These are phyloP conservation scores for Lolium multiflorum DNA, from an alignment of 176 grass and related monocot genomes.

Conservation along the genomic window DNA sequence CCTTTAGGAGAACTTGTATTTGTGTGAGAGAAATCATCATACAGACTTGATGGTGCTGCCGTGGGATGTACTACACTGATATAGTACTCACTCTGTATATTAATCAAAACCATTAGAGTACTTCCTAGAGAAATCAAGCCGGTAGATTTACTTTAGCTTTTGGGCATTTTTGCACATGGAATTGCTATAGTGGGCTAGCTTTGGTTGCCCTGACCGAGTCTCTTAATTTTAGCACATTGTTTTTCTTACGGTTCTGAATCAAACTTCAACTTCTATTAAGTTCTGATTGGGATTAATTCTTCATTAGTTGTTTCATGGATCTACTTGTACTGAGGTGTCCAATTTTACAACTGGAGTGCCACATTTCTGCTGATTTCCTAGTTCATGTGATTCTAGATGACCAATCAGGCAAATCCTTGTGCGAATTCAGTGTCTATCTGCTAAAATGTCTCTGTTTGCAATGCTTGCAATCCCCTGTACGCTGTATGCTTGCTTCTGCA, in stretches of 20 bases:
- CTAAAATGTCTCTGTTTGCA: not conserved
- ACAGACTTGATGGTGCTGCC: not conserved
- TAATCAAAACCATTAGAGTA: too few species aligned
- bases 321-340: not conserved
- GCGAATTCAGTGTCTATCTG: not conserved
- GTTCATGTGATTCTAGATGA: not conserved
- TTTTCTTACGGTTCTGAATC: not conserved
- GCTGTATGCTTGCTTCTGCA: not conserved
- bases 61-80: not conserved
- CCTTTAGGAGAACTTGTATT: not conserved
- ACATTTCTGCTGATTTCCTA: not conserved
- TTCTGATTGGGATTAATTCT: not conserved
- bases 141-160: not conserved
- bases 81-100: too few species aligned
- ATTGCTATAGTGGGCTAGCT: not conserved
- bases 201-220: not conserved
- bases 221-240: not conserved
- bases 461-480: not conserved
- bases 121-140: not conserved
- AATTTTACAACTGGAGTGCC: not conserved
- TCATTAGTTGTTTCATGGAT: not conserved
- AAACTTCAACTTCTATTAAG: not conserved
- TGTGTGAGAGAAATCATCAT: not conserved
- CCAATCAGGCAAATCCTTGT: not conserved
- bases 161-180: not conserved